A percentile compares a stretch with the other conserved stretches of the same genome.
These are phyloP conservation scores for Lactarius trivialis DNA, from an alignment of 768 basidiomycete genomes.

Conservation along the genomic window DNA sequence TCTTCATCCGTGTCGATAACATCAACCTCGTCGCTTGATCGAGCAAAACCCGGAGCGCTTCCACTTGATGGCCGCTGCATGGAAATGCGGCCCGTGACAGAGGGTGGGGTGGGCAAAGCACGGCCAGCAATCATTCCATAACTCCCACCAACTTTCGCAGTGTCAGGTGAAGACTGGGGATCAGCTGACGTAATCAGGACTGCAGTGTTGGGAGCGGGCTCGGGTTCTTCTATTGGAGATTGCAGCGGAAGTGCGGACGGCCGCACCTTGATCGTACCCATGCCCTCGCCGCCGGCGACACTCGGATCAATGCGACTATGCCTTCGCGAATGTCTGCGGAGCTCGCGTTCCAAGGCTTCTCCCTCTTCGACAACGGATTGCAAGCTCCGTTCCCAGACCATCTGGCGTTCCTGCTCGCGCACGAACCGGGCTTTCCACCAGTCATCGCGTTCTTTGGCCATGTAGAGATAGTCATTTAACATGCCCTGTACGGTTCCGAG, in stretches of 20 bases:
- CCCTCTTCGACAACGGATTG: slow-evolving; percentile 82
- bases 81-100: slow-evolving; percentile 15
- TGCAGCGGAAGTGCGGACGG: slow-evolving; percentile 16
- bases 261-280: slow-evolving; percentile 23
- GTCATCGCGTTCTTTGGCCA: slow-evolving; percentile 71
- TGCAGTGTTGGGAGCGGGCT: slow-evolving; percentile 6
- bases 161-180: slow-evolving; percentile 3
- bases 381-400: slow-evolving; percentile 87
- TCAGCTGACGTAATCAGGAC: background rate
- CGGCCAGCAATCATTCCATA: background rate
- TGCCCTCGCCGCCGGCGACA: slow-evolving; percentile 25
- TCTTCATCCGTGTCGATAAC: slow-evolving; percentile 63
- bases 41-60: background rate
- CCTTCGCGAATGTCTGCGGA: slow-evolving; percentile 54
- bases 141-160: background rate
- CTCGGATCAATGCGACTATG: slow-evolving; percentile 41
- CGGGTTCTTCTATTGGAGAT: slow-evolving; percentile 12
- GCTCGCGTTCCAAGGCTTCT: slow-evolving; percentile 73
- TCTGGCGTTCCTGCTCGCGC: slow-evolving; percentile 55
- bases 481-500: slow-evolving; percentile 49
- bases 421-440: slow-evolving; percentile 66
- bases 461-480: slow-evolving; percentile 60
- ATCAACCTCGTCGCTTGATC: slow-evolving; percentile 29
- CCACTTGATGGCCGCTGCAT: background rate
- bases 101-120: slow-evolving; percentile 2